Conservation (phyloP, 192 early-diverging fungal genomes). For the Chytriomyces confervae region DNA sequence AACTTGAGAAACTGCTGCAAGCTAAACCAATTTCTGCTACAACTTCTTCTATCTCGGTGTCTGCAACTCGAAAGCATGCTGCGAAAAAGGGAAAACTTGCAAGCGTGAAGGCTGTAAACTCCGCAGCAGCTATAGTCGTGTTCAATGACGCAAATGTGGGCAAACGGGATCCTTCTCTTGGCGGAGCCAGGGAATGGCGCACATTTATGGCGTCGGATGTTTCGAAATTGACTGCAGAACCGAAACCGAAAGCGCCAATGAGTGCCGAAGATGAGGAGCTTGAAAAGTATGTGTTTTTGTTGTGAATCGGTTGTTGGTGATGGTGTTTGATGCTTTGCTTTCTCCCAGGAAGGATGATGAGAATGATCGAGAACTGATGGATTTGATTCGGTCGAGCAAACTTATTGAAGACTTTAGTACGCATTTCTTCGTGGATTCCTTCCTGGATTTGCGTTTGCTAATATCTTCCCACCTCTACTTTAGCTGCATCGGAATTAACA, state of each 20-base stretch:
- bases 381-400: constrained; percentile 49
- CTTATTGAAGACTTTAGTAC: constrained; percentile 56
- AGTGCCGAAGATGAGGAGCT: constrained; percentile 33
- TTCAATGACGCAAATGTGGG: neutral
- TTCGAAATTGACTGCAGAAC: constrained; percentile 7
- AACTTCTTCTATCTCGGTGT: no score
- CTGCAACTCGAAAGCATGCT: neutral
- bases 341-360: constrained; percentile 48
- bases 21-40: no score
- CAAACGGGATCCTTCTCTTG: neutral
- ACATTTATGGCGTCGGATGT: constrained; percentile 22
- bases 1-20: constrained; percentile 38
- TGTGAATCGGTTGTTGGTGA: constrained; percentile 12
- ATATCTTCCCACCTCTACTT: constrained; percentile 9
- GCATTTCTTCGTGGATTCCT: constrained; percentile 9
- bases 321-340: neutral
- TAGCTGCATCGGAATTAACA: constrained; percentile 43
- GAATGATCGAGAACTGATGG: constrained; percentile 57
- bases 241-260: constrained; percentile 15
- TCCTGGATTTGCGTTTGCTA: constrained; percentile 1
- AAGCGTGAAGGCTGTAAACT: constrained; percentile 5
- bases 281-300: constrained; percentile 23
- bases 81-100: neutral
- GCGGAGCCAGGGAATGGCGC: constrained; percentile 14
- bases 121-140: neutral